Evolutionary conservation across 1,284 basidiomycete species (phyloP), one percentile per base, ranked within the genome.

Genomic region (Moesziomyces aphidis): DNA sequence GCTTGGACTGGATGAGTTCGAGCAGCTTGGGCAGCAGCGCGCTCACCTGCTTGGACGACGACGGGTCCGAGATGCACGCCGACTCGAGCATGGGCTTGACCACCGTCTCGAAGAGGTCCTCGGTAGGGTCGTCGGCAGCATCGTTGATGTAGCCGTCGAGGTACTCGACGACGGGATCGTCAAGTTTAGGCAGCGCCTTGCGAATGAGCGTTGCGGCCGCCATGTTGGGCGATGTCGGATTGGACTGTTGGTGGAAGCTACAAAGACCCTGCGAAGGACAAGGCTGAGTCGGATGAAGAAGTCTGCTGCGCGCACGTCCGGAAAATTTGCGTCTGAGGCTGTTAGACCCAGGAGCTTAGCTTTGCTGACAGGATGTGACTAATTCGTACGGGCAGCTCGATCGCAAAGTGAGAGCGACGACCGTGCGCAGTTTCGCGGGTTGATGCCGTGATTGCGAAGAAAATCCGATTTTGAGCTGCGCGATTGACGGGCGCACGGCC

Each of bases 141-240:
- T 97, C 95, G 61, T 95, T 89, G 53, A 97, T 89, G 82, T 93
- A 94, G 42, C 94, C 95, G 23, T 93, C 89, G 51, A 98, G 90
- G 85, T 98, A 98, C 73, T 94, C 91, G 21, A 97, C 91, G 73
- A 98, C 90, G 61, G 95, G 90, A 80, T 96, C 93, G 85, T 98
- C 95, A 31, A 94, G 92, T n/a, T 90, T 90, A 4, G 94, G 93
- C 68, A 97, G 90, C 34, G 88, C 88, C 31, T 88, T 87, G 43
- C 93, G 89, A 69, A 95, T 93, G 81, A 93, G 90, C 79, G 92
- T 90, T 42, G 91, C 91, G 66, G 71, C 71, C 10, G 93, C 77
- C 79, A 81, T 82, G 26, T 22, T 74, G 48, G n/a, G 7, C 9
- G 22, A 24, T 45, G 28, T 23, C 11, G 50, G n/a, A 43, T 19